These are phyloP conservation scores for Fusarium avenaceum DNA, from an alignment of 2,329 filamentous ascomycete genomes.

Conservation along the genomic window DNA sequence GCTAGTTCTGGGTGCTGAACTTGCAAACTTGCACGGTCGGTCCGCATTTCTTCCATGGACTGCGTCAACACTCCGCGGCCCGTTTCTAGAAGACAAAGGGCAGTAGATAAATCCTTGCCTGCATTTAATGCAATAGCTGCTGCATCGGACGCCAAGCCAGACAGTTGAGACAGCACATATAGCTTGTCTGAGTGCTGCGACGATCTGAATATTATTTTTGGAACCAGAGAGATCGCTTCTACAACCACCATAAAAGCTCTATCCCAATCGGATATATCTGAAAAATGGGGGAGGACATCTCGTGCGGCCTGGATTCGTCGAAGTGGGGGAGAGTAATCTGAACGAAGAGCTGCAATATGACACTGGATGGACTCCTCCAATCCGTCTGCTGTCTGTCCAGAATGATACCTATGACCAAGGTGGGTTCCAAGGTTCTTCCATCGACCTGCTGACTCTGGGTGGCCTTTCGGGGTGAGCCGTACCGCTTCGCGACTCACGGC, in stretches of 20 bases:
- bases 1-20: neutral
- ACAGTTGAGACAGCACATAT: neutral
- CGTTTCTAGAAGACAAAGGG: neutral
- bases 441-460: no score
- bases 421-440: no score
- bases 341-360: neutral
- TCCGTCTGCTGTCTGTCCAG: no score
- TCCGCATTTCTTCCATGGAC: slow-evolving; percentile 5
- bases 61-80: neutral
- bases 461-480: no score
- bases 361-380: no score
- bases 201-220: neutral
- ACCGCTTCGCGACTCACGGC: no score
- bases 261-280: neutral
- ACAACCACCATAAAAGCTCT: neutral
- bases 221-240: neutral
- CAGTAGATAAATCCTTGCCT: accelerated
- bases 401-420: no score
- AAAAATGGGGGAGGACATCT: neutral
- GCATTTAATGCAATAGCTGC: neutral
- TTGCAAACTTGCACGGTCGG: neutral
- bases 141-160: neutral
- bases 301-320: neutral
- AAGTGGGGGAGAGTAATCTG: neutral
- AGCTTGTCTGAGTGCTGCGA: neutral